Evolutionary conservation across 192 early-diverging fungal species (phyloP).

Genomic region (Oehlia diaphana): DNA sequence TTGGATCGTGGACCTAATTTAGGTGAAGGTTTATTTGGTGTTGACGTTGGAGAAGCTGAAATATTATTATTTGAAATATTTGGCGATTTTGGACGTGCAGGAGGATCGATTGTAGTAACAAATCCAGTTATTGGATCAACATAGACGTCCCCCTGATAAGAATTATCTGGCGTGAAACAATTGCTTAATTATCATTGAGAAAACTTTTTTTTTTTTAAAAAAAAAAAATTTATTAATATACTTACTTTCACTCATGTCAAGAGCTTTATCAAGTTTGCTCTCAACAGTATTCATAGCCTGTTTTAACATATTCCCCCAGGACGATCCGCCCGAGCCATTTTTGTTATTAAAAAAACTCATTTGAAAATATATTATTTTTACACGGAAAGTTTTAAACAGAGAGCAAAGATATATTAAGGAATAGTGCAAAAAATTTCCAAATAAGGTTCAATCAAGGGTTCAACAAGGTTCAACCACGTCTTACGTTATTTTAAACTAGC

Average conservation of each 20-base stretch:
- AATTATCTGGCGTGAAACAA: neutral
- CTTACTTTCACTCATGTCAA: constrained; percentile 47
- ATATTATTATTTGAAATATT: neutral
- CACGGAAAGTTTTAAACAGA: no score
- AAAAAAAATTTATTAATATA: neutral
- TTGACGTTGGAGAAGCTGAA: neutral
- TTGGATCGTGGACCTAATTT: neutral
- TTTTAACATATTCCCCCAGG: constrained; percentile 66
- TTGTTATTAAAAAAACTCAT: constrained; percentile 22
- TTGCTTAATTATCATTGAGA: neutral
- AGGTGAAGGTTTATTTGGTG: neutral
- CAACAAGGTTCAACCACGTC: no score
- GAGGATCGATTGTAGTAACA: constrained; percentile 1
- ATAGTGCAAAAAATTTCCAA: no score
- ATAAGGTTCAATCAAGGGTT: no score
- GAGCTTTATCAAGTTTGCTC: constrained; percentile 69
- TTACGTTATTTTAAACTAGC: no score
- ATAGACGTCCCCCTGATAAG: constrained; percentile 20
- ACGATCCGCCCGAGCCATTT: neutral
- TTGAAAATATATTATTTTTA: neutral
- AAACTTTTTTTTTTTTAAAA: neutral
- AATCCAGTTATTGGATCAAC: constrained; percentile 17
- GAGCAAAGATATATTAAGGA: no score
- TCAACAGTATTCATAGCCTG: constrained; percentile 71
- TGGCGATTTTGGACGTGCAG: neutral